Evolutionary conservation across 768 basidiomycete species (phyloP), one percentile per base, ranked within the genome.

Genomic region (Boletus subparvulus): DNA sequence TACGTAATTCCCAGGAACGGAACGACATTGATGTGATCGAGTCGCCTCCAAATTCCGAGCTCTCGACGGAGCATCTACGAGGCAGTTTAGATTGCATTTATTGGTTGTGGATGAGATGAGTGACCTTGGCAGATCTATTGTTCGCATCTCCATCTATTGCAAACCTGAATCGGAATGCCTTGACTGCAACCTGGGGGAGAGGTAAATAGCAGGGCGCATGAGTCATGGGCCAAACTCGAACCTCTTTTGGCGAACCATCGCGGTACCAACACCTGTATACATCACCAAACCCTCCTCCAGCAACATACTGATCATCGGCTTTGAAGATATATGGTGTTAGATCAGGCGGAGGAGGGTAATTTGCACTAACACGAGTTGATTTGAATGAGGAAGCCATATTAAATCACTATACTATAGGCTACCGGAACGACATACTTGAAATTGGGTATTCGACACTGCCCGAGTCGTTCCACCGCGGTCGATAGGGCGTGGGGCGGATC

Each of bases 1-100:
- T 28, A 28, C 3, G 26, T 3, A 28, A 28, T 28, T 3, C 26
- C 26, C 6, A 28, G 3, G 26, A 28, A 28, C 0, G 26, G 26
- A 28, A 28, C 26, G 26, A 28, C 6, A 6, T 28, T 28, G 6
- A 4, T 6, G 6, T 28, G 26, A 3, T 28, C 6, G 3, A 28
- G 21, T 21, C 59, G 36, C 49, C 50, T 63, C 72, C 71, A 73
- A 30, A 72, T 68, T 9, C 61, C 64, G 9, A 73, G 56, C 37
- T 73, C 71, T 42, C 68, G 61, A 54, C 55, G 61, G 37, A 69
- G 42, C 50, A 68, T 57, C 72, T 69, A 5, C 1, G 4, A 35
- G 16, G 2, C 0, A 2, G 2, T 24, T 33, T 0, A 6, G 8
- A 11, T 6, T 8, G 11, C 1, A 40, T 6, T 28, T 4, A 17